Evolutionary conservation across 345 rosid species (phyloP).

Genomic region (Eucalyptus viminalis): DNA sequence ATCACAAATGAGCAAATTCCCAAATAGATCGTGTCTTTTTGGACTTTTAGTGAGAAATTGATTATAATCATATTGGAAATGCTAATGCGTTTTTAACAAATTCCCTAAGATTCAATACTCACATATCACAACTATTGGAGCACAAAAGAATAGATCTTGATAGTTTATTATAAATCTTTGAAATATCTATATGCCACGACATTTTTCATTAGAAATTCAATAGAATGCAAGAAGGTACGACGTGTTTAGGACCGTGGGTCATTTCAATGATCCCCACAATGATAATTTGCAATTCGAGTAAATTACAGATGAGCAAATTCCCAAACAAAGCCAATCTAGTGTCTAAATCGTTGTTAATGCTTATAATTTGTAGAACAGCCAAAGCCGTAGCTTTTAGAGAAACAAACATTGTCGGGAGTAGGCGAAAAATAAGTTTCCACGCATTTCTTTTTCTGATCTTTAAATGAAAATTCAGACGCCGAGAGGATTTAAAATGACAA

Average conservation of each 20-base stretch:
- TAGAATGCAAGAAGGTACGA: neutral
- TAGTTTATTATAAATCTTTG: neutral
- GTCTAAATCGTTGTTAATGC: neutral
- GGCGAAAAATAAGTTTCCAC: neutral
- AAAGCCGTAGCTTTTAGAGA: neutral
- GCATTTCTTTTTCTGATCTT: neutral
- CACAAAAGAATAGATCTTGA: neutral
- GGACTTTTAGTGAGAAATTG: neutral
- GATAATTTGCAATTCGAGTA: fast-evolving
- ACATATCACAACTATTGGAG: neutral
- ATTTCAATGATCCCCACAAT: neutral
- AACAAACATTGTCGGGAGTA: neutral
- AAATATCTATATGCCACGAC: neutral
- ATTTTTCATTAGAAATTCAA: neutral
- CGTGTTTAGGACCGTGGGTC: neutral
- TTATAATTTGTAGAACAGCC: neutral
- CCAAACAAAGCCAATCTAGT: neutral
- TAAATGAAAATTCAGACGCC: neutral
- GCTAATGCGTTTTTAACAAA: neutral
- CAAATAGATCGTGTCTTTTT: too few relatives aligned
- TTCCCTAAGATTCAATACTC: neutral
- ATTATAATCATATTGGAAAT: neutral
- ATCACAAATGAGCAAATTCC: too few relatives aligned
- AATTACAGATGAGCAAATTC: neutral
- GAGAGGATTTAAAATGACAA: neutral